phyloP scores from a whole-genome alignment of 805 yeast genomes.

The Maudiozyma barnettii region DNA sequence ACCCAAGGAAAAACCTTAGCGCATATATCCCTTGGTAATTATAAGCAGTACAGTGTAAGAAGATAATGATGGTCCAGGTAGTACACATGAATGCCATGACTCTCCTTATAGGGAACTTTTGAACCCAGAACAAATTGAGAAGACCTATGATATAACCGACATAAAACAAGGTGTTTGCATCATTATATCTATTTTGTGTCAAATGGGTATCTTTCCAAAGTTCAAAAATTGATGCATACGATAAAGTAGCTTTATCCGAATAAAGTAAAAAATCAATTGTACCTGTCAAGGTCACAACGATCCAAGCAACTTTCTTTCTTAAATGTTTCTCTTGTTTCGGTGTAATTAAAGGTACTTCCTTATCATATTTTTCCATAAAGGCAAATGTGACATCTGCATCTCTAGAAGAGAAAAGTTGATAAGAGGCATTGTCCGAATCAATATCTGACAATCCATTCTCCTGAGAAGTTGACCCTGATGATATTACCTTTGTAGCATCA shows the following conservation, averaged over 20 bases:
- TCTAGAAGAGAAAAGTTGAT: conserved; percentile 20
- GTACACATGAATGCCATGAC: conserved; percentile 31
- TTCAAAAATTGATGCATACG: conserved; percentile 41
- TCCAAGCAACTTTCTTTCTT: conserved; percentile 31
- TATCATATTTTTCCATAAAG: conserved; percentile 31
- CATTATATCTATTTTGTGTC: conserved; percentile 36
- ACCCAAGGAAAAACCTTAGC: conserved; percentile 43
- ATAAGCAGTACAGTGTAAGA: conserved; percentile 37
- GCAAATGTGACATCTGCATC: conserved; percentile 35
- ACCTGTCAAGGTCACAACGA: conserved; percentile 32
- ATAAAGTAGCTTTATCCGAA: conserved; percentile 44
- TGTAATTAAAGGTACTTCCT: conserved; percentile 32
- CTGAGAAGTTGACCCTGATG: too few relatives aligned
- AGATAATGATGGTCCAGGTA: conserved; percentile 39
- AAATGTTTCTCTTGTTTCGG: conserved; percentile 35
- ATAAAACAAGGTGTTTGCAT: conserved; percentile 44
- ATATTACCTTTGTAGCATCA: too few relatives aligned
- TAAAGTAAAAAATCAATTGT: conserved; percentile 36
- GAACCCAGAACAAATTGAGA: conserved; percentile 36
- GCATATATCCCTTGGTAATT: conserved; percentile 40
- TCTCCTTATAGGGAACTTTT: conserved; percentile 35
- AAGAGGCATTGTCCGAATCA: conserved; percentile 3
- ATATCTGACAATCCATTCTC: neutral
- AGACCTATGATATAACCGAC: conserved; percentile 40
- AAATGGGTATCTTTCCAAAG: conserved; percentile 39